Evolutionary conservation across 2,329 filamentous ascomycete species (phyloP), one percentile per base, ranked within the genome.

Genomic region (Xylariales sp.): DNA sequence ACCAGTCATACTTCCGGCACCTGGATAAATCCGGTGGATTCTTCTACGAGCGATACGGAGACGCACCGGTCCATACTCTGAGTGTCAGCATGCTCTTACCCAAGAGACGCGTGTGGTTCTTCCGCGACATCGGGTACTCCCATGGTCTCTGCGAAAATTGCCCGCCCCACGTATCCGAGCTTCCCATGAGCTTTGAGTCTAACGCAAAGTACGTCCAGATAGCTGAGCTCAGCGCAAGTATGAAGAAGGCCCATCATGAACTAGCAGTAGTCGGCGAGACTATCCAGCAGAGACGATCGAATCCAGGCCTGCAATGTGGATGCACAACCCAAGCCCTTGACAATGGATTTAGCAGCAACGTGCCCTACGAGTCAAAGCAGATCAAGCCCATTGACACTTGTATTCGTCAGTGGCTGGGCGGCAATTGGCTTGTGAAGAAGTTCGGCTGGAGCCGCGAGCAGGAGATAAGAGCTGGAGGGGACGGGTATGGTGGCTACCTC

Each of bases 41-140:
- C 48, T 70, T 69, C 48, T 69, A 71, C 43, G 63, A 68, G 48
- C 59, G 67, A 9, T 65, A 69, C 44, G 65, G 65, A 12, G 70
- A 74, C 42, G 67, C 73, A 12, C 68, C 71, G 10, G 63, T 77
- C 9, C 72, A 75, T 46, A 76, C 72, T n/a, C 59, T 78, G 18
- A 74, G 70, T 33, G 69, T 75, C 37, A 72, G 65, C 45, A 68
- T 78, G 60, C 73, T 79, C 43, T 54, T 74, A 4, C 69, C 73
- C 4, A 70, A 69, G 44, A 64, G 64, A 42, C 67, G 68, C 44
- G 63, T 76, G 28, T 73, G 72, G 66, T 76, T 65, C 51, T 73
- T 76, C 48, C 58, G 68, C 42, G 69, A 69, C 46, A 64, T 70
- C 34, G 65, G 66, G 7, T 69, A 68, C 46, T 59, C 67, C 33